Evolutionary conservation across 2,329 filamentous ascomycete genomes (phyloP), one percentile per base, ranked within the genome.

Genomic region (Hymenoscyphus linearis): DNA sequence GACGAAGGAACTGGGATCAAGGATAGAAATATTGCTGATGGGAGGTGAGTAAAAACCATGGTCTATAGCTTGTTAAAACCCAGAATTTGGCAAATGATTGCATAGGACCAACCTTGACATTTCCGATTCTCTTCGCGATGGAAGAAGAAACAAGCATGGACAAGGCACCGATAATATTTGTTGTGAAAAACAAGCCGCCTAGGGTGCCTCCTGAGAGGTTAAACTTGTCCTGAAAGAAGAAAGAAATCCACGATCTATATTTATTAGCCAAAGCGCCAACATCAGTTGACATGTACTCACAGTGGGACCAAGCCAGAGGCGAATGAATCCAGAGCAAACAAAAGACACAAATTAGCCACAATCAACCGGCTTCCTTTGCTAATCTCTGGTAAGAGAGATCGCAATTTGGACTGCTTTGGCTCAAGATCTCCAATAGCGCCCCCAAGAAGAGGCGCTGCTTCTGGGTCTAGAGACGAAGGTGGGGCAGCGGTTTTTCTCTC

Each of bases 11-110:
- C 68, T 0, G 85, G 83, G 25, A 91, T 83, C 22, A 90, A 73
- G 14, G 82, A 77, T 1, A 90, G 79, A 65, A 85, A 86, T 27
- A 90, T 74, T 7, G 87, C 79, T 0, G 86, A 89, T 0, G 88
- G 88, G 0, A 91, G 76, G 67, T 91, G 87, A 0, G 87, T 90
- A 69, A 89, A 88, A 9, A 89, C 86, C 88, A 91, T 91, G 1
- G 87, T 90, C 78, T 85, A 63, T 0, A 37, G 5, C 4, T 18
- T 54, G 10, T 56, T 26, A 60, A 55, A 25, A 31, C 2, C 31
- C 31, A 31, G 31, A 31, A 31, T 31, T 31, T 31, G 27, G 31
- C 31, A 31, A 31, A 31, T 31, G 31, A 31, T 31, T 31, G 7
- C 9, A 31, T 31, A 31, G 50, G 34, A 53, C 62, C 77, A 61